Percentiles rank a stretch among this genome's conserved stretches.
These are phyloP conservation scores for Cytospora leucostoma DNA, from an alignment of 2,329 filamentous ascomycete genomes.

Conservation along the genomic window DNA sequence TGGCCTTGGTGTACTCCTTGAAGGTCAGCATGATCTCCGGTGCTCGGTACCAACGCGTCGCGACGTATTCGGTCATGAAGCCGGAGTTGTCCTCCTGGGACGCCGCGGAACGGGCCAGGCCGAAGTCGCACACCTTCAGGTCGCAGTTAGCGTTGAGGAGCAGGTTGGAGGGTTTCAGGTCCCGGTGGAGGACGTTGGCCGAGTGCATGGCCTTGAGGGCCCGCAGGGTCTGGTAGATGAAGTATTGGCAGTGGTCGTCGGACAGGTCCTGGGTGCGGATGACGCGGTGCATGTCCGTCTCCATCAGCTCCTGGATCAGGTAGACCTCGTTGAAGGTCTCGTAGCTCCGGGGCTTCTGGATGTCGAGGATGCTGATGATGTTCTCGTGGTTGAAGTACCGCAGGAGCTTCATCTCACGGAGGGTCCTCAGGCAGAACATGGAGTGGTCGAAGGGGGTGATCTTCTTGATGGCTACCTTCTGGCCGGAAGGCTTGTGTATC, in stretches of 20 bases:
- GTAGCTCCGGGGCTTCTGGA: conserved; percentile 95
- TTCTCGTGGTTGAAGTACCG: conserved; percentile 99
- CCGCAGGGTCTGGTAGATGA: conserved; percentile 98
- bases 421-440: conserved; percentile 95
- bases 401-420: conserved; percentile 98
- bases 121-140: conserved; percentile 98
- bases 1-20: conserved; percentile 99
- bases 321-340: conserved; percentile 98
- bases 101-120: conserved; percentile 89
- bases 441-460: conserved; percentile 99
- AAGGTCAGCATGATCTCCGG: conserved; percentile 99
- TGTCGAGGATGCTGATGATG: conserved; percentile 99
- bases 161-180: conserved; percentile 95
- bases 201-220: conserved; percentile 99
- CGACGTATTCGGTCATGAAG: conserved; percentile 99
- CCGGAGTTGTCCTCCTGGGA: conserved; percentile 99
- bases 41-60: conserved; percentile 97
- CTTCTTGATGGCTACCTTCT: conserved; percentile 99
- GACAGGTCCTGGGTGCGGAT: conserved; percentile 98
- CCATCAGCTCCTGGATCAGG: conserved; percentile 99
- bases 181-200: conserved; percentile 94
- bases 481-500: conserved; percentile 94
- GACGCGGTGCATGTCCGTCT: conserved; percentile 99
- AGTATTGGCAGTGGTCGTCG: conserved; percentile 99
- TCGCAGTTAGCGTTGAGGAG: conserved; percentile 98